Percentiles rank a stretch among this genome's conserved stretches.
These are phyloP conservation scores for Boletus rubropictus DNA, from an alignment of 768 basidiomycete genomes.

Conservation along the genomic window DNA sequence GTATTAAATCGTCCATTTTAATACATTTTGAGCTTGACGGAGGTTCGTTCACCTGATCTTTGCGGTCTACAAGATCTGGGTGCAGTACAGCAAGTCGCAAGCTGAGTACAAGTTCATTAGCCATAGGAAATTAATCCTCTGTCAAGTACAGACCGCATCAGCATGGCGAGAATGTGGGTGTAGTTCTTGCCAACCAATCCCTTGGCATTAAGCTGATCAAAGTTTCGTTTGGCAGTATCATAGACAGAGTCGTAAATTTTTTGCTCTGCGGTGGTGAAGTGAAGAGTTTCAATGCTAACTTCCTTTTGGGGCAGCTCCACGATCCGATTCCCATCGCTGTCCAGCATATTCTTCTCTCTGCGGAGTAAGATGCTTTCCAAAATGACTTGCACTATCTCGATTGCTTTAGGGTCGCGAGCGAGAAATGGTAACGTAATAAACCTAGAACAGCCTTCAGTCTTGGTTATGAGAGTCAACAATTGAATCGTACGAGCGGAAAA, in stretches of 20 bases:
- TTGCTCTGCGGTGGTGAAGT: conserved; percentile 73
- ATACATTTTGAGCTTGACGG: conserved; percentile 35
- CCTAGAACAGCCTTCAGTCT: conserved; percentile 34
- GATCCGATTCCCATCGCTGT: conserved; percentile 78
- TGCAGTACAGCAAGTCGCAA: conserved; percentile 91
- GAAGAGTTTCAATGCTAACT: conserved; percentile 66
- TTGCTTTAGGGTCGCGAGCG: conserved; percentile 84
- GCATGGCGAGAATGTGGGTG: conserved; percentile 87
- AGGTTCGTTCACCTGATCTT: conserved; percentile 33
- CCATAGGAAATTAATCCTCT: neutral
- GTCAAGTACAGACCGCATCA: conserved; percentile 66
- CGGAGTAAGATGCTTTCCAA: conserved; percentile 82
- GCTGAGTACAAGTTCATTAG: conserved; percentile 35
- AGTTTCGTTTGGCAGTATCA: conserved; percentile 68
- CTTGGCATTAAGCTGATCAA: conserved; percentile 72
- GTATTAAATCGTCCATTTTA: conserved; percentile 56
- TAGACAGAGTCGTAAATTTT: conserved; percentile 90
- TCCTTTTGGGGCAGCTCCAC: conserved; percentile 86
- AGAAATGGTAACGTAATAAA: conserved; percentile 92
- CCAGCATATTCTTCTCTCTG: conserved; percentile 90
- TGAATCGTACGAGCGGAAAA: conserved; percentile 76
- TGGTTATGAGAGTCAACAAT: neutral
- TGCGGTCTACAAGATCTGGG: conserved; percentile 72
- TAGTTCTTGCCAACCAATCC: conserved; percentile 77
- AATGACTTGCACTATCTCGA: conserved; percentile 93